phyloP scores from a whole-genome alignment of 164 flowering plant species.

The Stephania cephalantha region DNA sequence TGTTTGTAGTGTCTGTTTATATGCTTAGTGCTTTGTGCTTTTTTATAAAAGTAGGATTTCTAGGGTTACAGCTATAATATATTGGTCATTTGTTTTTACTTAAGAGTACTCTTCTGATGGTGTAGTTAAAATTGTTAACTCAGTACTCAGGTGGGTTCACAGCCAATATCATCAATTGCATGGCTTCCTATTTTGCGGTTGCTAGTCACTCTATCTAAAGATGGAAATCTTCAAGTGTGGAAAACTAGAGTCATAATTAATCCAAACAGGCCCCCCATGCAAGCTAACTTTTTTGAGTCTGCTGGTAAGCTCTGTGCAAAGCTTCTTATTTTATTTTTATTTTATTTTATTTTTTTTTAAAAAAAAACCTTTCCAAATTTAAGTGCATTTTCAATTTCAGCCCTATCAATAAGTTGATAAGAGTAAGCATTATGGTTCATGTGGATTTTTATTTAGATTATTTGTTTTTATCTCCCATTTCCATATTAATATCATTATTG shows the following conservation, averaged over 20 bases:
- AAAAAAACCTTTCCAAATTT: no score
- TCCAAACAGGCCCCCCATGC: slow-evolving; percentile 82
- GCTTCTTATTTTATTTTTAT: no score
- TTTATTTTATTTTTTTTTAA: background rate
- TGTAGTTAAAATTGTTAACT: slow-evolving; percentile 17
- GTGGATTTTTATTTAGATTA: no score
- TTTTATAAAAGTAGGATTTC: background rate
- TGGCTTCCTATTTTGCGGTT: slow-evolving; percentile 77
- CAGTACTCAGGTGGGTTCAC: slow-evolving; percentile 95
- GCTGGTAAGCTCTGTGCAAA: slow-evolving; percentile 55
- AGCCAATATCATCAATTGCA: slow-evolving; percentile 72
- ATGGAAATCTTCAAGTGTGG: slow-evolving; percentile 95
- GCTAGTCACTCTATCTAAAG: slow-evolving; percentile 82
- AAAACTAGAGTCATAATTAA: slow-evolving; percentile 68
- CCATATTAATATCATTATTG: no score
- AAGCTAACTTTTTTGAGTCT: slow-evolving; percentile 91
- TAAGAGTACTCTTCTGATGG: slow-evolving; percentile 8
- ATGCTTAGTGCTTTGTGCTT: background rate
- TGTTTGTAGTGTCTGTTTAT: background rate
- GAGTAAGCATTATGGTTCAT: no score
- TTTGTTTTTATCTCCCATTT: no score
- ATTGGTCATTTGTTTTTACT: no score
- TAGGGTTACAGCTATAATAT: background rate
- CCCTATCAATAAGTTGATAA: no score
- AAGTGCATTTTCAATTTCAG: no score